phyloP scores from a whole-genome alignment of 495 filamentous ascomycete species.

The Cercophora scortea region DNA sequence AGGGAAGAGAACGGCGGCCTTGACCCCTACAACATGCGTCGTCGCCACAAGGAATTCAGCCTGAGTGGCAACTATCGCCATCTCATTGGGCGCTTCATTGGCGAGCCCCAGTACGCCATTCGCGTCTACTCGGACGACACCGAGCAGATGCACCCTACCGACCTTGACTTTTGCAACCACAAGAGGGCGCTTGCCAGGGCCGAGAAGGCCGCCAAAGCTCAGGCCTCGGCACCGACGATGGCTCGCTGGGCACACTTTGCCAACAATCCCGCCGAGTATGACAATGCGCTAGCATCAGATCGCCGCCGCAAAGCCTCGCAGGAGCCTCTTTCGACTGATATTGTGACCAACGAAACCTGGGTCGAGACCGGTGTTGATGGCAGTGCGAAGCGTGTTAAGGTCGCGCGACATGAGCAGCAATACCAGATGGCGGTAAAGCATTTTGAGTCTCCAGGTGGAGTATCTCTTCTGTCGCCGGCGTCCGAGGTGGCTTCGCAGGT shows the following conservation, averaged over 20 bases:
- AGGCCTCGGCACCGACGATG: background rate
- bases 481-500: background rate
- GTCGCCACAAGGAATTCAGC: constrained; percentile 75
- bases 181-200: constrained; percentile 10
- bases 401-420: constrained; percentile 23
- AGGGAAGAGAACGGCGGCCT: constrained; percentile 65
- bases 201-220: background rate
- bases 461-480: background rate
- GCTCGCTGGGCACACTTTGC: constrained; percentile 16
- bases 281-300: constrained; percentile 13
- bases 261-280: constrained; percentile 11
- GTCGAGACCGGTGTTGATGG: constrained; percentile 21
- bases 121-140: constrained; percentile 59
- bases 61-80: constrained; percentile 86
- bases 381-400: constrained; percentile 32
- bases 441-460: background rate
- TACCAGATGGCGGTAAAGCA: background rate
- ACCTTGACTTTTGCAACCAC: constrained; percentile 37
- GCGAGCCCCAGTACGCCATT: constrained; percentile 52
- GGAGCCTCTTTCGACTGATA: constrained; percentile 5
- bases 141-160: constrained; percentile 81
- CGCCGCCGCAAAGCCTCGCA: constrained; percentile 23
- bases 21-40: constrained; percentile 81
- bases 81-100: constrained; percentile 60
- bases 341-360: constrained; percentile 20